Conservation (phyloP, 345 rosid species). For the Arabis alpina region DNA sequence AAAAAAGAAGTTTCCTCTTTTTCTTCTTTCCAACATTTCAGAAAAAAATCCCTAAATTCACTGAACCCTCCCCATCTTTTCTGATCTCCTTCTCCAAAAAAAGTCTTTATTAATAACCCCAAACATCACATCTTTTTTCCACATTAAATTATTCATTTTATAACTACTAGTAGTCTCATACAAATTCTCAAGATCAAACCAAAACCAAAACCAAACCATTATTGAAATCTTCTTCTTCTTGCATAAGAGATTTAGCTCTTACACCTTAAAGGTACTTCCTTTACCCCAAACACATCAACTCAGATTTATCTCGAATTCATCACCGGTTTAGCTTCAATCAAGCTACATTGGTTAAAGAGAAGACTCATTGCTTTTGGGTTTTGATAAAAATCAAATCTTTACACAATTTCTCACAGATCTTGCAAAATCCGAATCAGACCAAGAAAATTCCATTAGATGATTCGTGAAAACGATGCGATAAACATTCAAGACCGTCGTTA, state of each 20-base stretch:
- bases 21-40: conserved; percentile 10
- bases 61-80: conserved; percentile 42
- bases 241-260: background rate
- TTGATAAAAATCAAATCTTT: conserved; percentile 8
- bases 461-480: conserved; percentile 22
- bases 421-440: conserved; percentile 1
- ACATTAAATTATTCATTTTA: background rate
- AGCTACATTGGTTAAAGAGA: conserved; percentile 25
- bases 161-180: background rate
- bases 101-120: conserved; percentile 28
- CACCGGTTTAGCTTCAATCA: background rate
- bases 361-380: background rate
- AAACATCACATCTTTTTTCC: background rate
- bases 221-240: background rate
- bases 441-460: conserved; percentile 1
- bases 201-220: background rate
- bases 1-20: conserved; percentile 23
- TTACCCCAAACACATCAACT: background rate
- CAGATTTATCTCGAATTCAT: conserved; percentile 6
- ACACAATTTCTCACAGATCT: too few species aligned
- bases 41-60: conserved; percentile 43
- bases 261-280: conserved; percentile 4
- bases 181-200: conserved; percentile 14
- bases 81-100: conserved; percentile 10
- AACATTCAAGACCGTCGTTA: conserved; percentile 17